Evolutionary conservation across 768 basidiomycete species (phyloP), one percentile per base, ranked within the genome.

Genomic region (Boletus rubroflammeus): DNA sequence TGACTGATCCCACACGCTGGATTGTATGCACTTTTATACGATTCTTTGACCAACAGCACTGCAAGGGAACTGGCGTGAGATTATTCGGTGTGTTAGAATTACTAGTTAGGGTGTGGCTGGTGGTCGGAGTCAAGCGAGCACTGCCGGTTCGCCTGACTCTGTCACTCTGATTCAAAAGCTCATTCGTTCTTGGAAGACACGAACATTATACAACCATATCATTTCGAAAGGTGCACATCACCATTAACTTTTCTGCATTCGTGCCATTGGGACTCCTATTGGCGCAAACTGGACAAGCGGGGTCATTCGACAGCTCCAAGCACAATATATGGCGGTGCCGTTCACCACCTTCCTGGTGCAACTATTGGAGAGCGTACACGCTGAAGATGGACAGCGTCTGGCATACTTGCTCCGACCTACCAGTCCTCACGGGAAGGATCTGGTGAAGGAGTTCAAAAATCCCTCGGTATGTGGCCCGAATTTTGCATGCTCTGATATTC

Each of bases 371-470:
- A 79, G 84, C 13, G 72, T 90, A 13, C 65, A 77, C 13, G 72
- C 76, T 15, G 83, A 87, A 67, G 82, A 87, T 63, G 89, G 88
- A 5, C 80, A 78, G 4, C 81, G 81, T 67, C 71, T 90, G 8
- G 88, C 87, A 8, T 88, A 83, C 66, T 76, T 90, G n/a, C 73
- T 91, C 6, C 81, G 86, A 34, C 88, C 86, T 1, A 86, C 86
- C 4, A 86, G 83, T 57, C 83, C 87, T 4, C 89, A 90, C 58
- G 86, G 83, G 17, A 90, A 88, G 67, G 83, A 84, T 58, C 72
- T 89, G 7, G 80, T 86, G 28, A 90, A 88, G 62, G 83, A 86
- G 62, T 84, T 85, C 62, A 79, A 80, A 51, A 86, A 83, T 56
- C 74, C 76, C 32, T 74, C 75, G n/a, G 78, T 79, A 59, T 47